Base-by-base conservation (phyloP, 768 basidiomycete genomes). In the Rhizopogon vesiculosus region DNA sequence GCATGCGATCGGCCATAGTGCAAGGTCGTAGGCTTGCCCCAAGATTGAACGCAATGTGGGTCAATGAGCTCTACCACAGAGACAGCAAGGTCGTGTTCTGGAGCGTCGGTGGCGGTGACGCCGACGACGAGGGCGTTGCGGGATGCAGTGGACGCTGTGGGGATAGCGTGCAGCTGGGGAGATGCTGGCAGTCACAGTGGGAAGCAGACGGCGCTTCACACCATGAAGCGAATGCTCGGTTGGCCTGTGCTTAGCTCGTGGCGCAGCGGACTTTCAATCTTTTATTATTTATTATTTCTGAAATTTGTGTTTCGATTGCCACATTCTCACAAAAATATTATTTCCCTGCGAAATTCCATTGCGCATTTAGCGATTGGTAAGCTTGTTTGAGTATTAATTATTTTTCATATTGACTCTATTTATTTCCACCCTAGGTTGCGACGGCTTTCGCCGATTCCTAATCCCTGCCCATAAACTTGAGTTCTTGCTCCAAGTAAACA, bases 1-100 rank as follows among this genome's bases (percentile, higher is more conserved):
- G 65, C 51, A 76, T 66, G 69, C 79, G 82, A 80, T 86, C 83
- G 66, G 84, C 82, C 84, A 85, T 84, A 70, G 72, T 74, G 72
- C 72, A 68, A 61, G 60, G 61, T 59, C 57, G 56, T 52, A 61
- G 59, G 65, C 56, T 59, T 64, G 59, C 58, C 62, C 52, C 54
- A 59, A 60, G 54, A 57, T 54, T 63, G 64, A 62, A 59, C 61
- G 66, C 57, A 66, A 60, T 65, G 63, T 55, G 65, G 65, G 66
- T 67, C 66, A 65, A 65, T 61, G 55, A 42, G 52, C 54, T 63
- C 62, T 63, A 65, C 64, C 64, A 59, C 60, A 56, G 59, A 62
- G 60, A 52, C 59, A 58, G 59, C 61, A 59, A 45, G 55, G 45
- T 57, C 59, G 70, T 38, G 59, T 19, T 51, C 52, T 46, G 51